Base-by-base conservation (phyloP, 2,329 filamentous ascomycete species). In the Colletotrichum sp. region DNA sequence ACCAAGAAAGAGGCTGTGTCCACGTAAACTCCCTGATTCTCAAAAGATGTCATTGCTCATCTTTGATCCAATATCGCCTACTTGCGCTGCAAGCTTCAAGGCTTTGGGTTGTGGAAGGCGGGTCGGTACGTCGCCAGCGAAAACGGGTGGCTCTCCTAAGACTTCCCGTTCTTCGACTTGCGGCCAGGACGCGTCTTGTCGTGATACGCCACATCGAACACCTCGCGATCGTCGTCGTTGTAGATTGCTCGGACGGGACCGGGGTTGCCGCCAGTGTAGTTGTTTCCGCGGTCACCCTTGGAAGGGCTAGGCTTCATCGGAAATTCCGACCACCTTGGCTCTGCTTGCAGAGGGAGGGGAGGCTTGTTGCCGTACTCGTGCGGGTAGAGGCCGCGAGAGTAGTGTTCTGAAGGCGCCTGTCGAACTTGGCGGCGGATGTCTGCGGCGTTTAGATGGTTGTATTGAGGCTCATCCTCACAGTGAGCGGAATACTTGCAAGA, bases 121-220 rank as follows among this genome's bases (percentile, higher is more conserved):
- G 64, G 39, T n/a, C 36, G 39, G 29, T 66, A 66, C 2, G 39
- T 52, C 27, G 64, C 64, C 36, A 66, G 64, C 8, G 39, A 30
- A n/a, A 52, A 67, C 13, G 39, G 39, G 8, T 25, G 25, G 11
- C 6, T 9, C 39, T 61, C 0, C 27, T 61, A 61, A 1, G 1
- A 0, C 29, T 0, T 13, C 1, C 27, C 27, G 1, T 39, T 3
- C 3, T 39, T 3, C 36, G 2, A 2, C 32, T 34, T 1, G 32
- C 12, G 32, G 13, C 5, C 2, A 13, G 32, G 5, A 34, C 2
- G 32, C 32, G 1, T 34, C 12, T 6, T 34, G 15, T 66, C 64
- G 8, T 66, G 64, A 2, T 52, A 66, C 8, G 25, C 64, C 22
- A 66, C 39, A 0, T 66, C 64, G 25, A 66, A 66, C 1, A 19